Percentiles rank a stretch among this genome's conserved stretches.
These are phyloP conservation scores for Backusella tuberculispora DNA, from an alignment of 192 early-diverging fungal species.

Conservation along the genomic window DNA sequence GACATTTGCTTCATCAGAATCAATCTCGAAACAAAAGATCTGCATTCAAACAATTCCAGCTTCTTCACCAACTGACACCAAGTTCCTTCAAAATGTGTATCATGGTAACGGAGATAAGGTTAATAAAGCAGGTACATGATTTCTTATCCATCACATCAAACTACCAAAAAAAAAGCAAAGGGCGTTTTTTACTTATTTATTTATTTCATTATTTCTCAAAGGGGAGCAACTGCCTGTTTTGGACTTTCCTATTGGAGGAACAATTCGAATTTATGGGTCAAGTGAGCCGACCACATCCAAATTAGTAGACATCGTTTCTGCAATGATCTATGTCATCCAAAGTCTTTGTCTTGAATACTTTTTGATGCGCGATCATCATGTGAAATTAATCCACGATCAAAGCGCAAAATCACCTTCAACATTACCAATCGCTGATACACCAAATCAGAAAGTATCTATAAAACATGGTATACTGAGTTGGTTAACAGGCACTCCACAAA, in stretches of 20 bases:
- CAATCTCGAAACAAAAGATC: not conserved
- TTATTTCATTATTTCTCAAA: not conserved
- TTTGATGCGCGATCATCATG: conserved; percentile 74
- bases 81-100: conserved; percentile 8
- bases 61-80: conserved; percentile 6
- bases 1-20: conserved; percentile 1
- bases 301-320: conserved; percentile 60
- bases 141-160: not conserved
- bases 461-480: not conserved
- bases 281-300: not conserved
- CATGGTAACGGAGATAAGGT: not conserved
- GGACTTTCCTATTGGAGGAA: conserved; percentile 26
- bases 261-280: conserved; percentile 26
- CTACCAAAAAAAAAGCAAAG: not conserved
- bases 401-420: not conserved
- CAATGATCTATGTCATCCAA: conserved; percentile 76
- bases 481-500: not conserved
- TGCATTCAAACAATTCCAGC: conserved; percentile 1
- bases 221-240: conserved; percentile 3
- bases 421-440: not conserved
- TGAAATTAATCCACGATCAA: conserved; percentile 29
- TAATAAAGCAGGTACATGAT: not conserved
- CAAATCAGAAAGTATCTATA: not conserved
- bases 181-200: not conserved
- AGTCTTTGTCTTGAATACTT: conserved; percentile 77